Evolutionary conservation across 306 rosid genomes (phyloP), one percentile per base, ranked within the genome.

Genomic region (Dryas octopetala): DNA sequence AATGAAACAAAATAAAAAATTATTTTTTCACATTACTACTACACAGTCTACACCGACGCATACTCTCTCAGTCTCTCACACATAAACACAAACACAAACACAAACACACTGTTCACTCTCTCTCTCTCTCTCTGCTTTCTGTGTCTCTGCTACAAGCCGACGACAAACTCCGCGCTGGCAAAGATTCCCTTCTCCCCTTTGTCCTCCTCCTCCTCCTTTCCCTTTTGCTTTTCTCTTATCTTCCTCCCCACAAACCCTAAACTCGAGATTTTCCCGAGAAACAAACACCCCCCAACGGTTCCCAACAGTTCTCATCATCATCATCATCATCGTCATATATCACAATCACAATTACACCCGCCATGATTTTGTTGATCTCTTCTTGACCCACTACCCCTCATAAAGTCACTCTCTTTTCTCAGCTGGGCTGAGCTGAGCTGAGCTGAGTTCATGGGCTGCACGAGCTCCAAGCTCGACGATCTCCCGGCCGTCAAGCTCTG

Each of bases 381-480:
- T 38, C 44, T 51, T 80, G 71, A 71, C 77, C 78, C 77, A 68
- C 51, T 5, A 49, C 51, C 12, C 43, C 32, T 32, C 45, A n/a
- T 32, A 70, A 44, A 63, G 66, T 51, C 50, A 6, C 4, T 43
- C 10, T 38, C 52, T 16, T 54, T 43, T 60, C 26, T 16, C 58
- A 15, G 62, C 32, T 54, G n/a, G 45, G 70, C 32, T 17, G 47
- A 14, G 47, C 40, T 66, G 38, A 8, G 70, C 57, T 68, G 16
- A 19, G 44, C 23, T 52, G 32, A 40, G 38, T 32, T 32, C 32
- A 84, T 96, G 99, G 99, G 99, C 40, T 96, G 99, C 76, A 62
- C 92, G 74, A 89, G 80, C 88, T 96, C 99, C 2, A 96, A 96
- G 91, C 84, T 88, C 81, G 99, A 96, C 41, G 99, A 96, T 77